These are phyloP conservation scores for Xanthoceras sorbifolium DNA, from an alignment of 345 rosid genomes.

Conservation along the genomic window DNA sequence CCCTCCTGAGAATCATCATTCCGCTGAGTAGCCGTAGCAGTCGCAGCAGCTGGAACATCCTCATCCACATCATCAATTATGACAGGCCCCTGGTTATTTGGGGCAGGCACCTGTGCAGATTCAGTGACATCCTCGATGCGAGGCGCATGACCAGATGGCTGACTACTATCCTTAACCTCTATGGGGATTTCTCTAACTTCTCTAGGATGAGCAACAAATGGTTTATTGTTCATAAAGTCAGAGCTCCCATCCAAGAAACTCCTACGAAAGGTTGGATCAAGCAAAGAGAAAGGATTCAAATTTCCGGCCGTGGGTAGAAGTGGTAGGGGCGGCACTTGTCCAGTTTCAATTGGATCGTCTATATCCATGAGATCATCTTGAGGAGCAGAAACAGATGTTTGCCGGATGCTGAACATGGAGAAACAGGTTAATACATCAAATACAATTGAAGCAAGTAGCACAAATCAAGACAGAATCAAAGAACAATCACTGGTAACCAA, in stretches of 20 bases:
- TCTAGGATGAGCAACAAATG: slow-evolving; percentile 79
- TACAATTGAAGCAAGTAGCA: not conserved
- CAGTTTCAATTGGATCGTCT: slow-evolving; percentile 65
- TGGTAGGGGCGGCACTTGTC: slow-evolving; percentile 40
- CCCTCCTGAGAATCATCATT: slow-evolving; percentile 30
- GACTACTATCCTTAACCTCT: slow-evolving; percentile 68
- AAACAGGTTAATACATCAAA: slow-evolving; percentile 9
- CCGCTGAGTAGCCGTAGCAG: slow-evolving; percentile 23
- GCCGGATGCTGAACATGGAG: slow-evolving; percentile 33
- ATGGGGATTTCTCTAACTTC: slow-evolving; percentile 87
- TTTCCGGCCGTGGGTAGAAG: slow-evolving; percentile 41
- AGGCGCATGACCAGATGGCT: slow-evolving; percentile 62
- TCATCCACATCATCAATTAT: slow-evolving; percentile 65
- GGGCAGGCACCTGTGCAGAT: slow-evolving; percentile 46
- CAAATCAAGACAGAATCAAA: not conserved
- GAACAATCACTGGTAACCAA: not conserved
- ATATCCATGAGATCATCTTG: slow-evolving; percentile 80
- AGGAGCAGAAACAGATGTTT: slow-evolving; percentile 39
- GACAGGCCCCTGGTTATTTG: slow-evolving; percentile 54
- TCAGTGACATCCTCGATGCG: slow-evolving; percentile 77
- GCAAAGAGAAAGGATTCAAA: slow-evolving; percentile 43
- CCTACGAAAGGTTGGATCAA: slow-evolving; percentile 49
- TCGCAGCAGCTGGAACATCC: slow-evolving; percentile 39
- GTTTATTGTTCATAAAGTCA: slow-evolving; percentile 41
- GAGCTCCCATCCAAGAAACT: slow-evolving; percentile 46